These are phyloP conservation scores for Dactylis glomerata DNA, from an alignment of 176 grass and related monocot genomes.

Conservation along the genomic window DNA sequence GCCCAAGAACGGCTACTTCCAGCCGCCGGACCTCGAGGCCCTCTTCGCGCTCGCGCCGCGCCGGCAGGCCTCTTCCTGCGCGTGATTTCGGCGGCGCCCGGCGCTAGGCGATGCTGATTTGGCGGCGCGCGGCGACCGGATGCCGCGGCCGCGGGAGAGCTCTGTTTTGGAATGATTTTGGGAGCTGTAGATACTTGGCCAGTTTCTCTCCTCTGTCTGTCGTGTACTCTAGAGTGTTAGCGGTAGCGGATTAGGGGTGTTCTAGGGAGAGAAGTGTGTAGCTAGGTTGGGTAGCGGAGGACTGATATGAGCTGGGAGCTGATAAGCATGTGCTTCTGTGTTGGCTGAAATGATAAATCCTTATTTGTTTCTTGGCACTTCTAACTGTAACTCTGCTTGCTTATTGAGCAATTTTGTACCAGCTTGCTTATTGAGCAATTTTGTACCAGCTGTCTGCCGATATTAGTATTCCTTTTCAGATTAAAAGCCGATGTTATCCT, in stretches of 20 bases:
- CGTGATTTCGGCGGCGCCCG: constrained; percentile 16
- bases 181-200: constrained; percentile 40
- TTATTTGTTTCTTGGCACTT: constrained; percentile 21
- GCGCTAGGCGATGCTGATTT: no score
- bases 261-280: constrained; percentile 4
- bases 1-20: constrained; percentile 91
- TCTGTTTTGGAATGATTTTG: constrained; percentile 31
- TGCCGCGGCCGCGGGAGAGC: background rate
- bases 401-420: background rate
- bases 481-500: background rate
- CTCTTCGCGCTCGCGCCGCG: constrained; percentile 61
- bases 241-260: background rate
- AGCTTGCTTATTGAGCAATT: background rate
- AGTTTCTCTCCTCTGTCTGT: constrained; percentile 15
- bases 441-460: background rate
- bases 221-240: constrained; percentile 38
- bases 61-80: constrained; percentile 46
- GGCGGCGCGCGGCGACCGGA: background rate
- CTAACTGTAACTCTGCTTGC: background rate
- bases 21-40: constrained; percentile 72
- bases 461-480: background rate
- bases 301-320: background rate
- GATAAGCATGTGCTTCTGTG: constrained; percentile 34
- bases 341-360: constrained; percentile 29
- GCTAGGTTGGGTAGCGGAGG: constrained; percentile 14